phyloP scores from a whole-genome alignment of 345 rosid genomes.

The Dovyalis caffra region DNA sequence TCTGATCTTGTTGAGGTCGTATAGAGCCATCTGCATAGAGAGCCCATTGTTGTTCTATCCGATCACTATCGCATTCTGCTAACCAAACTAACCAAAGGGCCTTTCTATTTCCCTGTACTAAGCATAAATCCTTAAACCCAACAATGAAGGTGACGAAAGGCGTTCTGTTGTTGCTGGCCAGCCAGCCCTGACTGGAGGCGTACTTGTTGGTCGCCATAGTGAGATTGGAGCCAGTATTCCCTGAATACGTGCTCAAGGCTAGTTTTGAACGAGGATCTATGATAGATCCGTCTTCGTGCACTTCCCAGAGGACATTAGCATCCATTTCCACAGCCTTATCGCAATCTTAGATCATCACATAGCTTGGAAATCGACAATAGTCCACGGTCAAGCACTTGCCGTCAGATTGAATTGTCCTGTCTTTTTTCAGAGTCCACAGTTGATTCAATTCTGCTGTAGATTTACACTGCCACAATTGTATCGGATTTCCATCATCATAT shows the following conservation, averaged over 20 bases:
- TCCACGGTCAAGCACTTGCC: neutral
- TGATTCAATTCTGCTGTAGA: neutral
- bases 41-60: neutral
- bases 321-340: neutral
- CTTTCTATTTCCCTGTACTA: neutral
- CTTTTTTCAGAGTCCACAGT: neutral
- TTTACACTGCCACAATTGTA: neutral
- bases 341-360: neutral
- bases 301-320: neutral
- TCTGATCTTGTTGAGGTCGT: too few species aligned
- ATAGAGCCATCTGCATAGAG: too few species aligned
- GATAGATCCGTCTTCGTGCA: constrained; percentile 4
- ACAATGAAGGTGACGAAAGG: neutral
- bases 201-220: neutral
- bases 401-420: neutral
- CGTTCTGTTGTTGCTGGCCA: neutral
- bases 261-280: neutral
- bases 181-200: constrained; percentile 1
- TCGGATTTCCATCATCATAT: neutral
- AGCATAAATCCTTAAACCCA: neutral
- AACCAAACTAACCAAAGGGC: neutral
- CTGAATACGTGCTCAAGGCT: neutral
- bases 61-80: neutral
- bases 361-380: neutral
- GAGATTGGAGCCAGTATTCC: neutral